These are phyloP conservation scores for Eucalyptus decipiens DNA, from an alignment of 345 rosid species.

Conservation along the genomic window DNA sequence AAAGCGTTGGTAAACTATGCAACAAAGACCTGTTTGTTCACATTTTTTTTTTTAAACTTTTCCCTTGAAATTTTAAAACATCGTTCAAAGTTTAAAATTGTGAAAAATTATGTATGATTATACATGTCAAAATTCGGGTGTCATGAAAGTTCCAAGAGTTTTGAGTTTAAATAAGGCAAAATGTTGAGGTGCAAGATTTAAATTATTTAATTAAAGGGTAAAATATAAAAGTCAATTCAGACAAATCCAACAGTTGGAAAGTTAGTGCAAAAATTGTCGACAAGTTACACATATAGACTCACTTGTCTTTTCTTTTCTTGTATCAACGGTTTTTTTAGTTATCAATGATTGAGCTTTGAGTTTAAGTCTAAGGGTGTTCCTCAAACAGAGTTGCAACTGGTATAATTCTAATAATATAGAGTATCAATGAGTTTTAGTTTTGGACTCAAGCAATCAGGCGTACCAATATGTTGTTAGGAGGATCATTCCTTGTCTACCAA, in stretches of 20 bases:
- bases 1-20: neutral
- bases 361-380: neutral
- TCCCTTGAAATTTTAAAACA: neutral
- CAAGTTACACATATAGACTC: neutral
- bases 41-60: too few relatives aligned
- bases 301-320: too few relatives aligned
- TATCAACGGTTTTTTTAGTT: neutral
- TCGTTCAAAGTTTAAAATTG: neutral
- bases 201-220: neutral
- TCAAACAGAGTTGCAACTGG: neutral
- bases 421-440: neutral
- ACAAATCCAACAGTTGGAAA: neutral
- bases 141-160: neutral
- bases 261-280: neutral
- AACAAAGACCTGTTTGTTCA: neutral
- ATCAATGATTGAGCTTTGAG: neutral
- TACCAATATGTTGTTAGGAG: neutral
- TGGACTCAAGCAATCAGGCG: neutral
- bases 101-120: neutral
- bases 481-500: neutral
- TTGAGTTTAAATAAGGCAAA: neutral
- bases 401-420: neutral
- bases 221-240: neutral
- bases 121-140: neutral
- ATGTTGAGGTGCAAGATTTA: neutral